Evolutionary conservation across 331 rosid genomes (phyloP).

Genomic region (Pyrus hybrid): DNA sequence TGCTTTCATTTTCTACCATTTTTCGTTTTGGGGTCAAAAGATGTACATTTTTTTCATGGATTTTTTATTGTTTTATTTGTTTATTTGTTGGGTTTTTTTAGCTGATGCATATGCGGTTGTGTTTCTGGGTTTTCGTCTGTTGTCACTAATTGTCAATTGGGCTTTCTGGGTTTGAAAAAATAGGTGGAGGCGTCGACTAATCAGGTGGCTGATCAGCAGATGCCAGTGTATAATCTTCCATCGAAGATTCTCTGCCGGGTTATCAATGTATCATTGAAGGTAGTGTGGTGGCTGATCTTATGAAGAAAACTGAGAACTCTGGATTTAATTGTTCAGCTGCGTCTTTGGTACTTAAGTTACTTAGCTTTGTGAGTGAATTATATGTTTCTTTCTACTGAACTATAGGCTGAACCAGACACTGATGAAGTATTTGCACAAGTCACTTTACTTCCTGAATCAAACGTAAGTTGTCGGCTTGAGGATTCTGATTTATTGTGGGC

Average conservation of each 20-base stretch:
- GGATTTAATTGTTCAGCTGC: background rate
- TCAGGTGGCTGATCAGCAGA: conserved; percentile 87
- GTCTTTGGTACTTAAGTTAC: background rate
- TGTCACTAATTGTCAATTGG: background rate
- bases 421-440: too few species aligned
- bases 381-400: background rate
- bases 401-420: conserved; percentile 22
- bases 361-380: background rate
- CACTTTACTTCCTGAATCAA: too few species aligned
- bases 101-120: background rate
- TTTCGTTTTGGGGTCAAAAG: background rate
- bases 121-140: background rate
- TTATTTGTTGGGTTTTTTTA: background rate
- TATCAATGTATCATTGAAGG: conserved; percentile 76
- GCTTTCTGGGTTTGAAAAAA: conserved; percentile 11
- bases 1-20: background rate
- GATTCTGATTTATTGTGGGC: too few species aligned
- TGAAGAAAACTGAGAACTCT: too few species aligned
- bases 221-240: conserved; percentile 82
- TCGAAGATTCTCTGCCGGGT: conserved; percentile 84
- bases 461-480: too few species aligned
- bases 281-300: background rate
- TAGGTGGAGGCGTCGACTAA: conserved; percentile 97
- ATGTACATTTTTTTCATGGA: background rate
- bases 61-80: background rate